A percentile compares a stretch with the other conserved stretches of the same genome.
Conservation (phyloP, 1,139 yeast species). For the Yamadazyma dushanensis region DNA sequence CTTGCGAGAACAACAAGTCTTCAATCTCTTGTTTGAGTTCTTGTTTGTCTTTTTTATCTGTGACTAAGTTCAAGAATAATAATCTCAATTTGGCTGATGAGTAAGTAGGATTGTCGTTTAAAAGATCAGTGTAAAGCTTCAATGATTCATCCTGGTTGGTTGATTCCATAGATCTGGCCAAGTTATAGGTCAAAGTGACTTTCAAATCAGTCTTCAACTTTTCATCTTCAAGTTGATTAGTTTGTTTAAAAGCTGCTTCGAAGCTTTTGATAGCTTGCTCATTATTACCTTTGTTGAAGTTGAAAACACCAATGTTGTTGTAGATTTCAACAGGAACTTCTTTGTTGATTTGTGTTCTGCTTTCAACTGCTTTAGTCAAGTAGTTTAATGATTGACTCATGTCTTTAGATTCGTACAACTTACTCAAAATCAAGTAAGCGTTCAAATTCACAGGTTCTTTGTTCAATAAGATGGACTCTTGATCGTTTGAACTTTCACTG, state of each 20-base stretch:
- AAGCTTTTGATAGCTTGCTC: conserved; percentile 45
- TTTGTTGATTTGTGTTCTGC: conserved; percentile 41
- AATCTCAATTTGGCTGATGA: conserved; percentile 75
- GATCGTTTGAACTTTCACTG: conserved; percentile 25
- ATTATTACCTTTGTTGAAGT: conserved; percentile 63
- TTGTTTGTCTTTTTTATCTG: conserved; percentile 33
- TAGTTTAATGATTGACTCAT: conserved; percentile 58
- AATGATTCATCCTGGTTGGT: conserved; percentile 48
- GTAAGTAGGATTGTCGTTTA: conserved; percentile 65
- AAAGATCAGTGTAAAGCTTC: conserved; percentile 53
- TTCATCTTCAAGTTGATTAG: conserved; percentile 16
- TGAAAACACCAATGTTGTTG: conserved; percentile 85
- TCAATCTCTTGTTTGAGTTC: conserved; percentile 55
- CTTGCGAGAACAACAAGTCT: conserved; percentile 51
- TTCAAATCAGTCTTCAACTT: conserved; percentile 33
- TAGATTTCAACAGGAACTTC: conserved; percentile 66
- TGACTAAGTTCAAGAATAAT: conserved; percentile 51
- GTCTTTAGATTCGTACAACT: conserved; percentile 64
- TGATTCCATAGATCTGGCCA: conserved; percentile 62
- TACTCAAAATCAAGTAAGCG: conserved; percentile 68
- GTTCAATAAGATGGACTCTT: conserved; percentile 28
- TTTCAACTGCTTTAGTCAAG: conserved; percentile 58
- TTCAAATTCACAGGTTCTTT: conserved; percentile 68
- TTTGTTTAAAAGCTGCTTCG: conserved; percentile 41
- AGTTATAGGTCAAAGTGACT: conserved; percentile 57